Evolutionary conservation across 1,139 yeast genomes (phyloP), one percentile per base, ranked within the genome.

Genomic region (Pichia sp.): DNA sequence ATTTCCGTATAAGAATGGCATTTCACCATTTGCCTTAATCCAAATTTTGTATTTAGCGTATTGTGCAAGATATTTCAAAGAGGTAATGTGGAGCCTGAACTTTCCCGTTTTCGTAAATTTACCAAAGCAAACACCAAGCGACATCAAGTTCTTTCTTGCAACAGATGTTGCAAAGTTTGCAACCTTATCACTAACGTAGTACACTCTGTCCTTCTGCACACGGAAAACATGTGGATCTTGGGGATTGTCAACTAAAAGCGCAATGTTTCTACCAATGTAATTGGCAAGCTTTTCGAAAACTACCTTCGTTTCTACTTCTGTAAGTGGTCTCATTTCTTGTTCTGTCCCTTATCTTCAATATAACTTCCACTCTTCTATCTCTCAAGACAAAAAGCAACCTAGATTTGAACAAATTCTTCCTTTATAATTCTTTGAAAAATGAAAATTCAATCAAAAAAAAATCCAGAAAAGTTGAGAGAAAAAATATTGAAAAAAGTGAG

Each of bases 61-160:
- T 65, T 88, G 86, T 6, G 96, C 85, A 58, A 93, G 74, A 61
- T 89, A 80, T 54, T 88, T 84, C 61, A 93, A 79, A 5, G 97
- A 79, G n/a, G 99, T 93, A 59, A 95, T 85, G 71, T 93, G 99
- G 61, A 93, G 77, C 72, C 96, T 83, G 76, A 93, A 93, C 73
- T 93, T 95, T 36, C 98, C 97, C 6, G 97, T 88, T 78, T 95
- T 93, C 53, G 99, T 93, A 76, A 95, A 93, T 71, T 93, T 93
- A 30, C 99, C 99, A 58, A 93, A 78, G 72, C 99, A 93, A 4
- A 85, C 81, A 36, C 99, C 99, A 44, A 95, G 73, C 1, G 97
- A 88, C 95, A 93, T 91, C 63, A 93, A 78, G 66, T 89, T 88
- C 49, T 83, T 83, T 73, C 99, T 83, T 34, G 97, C 87, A 6